Percentiles rank a stretch among this genome's conserved stretches.
Evolutionary conservation across 257 asterid species (phyloP).

Genomic region (Nicotiana paniculata): DNA sequence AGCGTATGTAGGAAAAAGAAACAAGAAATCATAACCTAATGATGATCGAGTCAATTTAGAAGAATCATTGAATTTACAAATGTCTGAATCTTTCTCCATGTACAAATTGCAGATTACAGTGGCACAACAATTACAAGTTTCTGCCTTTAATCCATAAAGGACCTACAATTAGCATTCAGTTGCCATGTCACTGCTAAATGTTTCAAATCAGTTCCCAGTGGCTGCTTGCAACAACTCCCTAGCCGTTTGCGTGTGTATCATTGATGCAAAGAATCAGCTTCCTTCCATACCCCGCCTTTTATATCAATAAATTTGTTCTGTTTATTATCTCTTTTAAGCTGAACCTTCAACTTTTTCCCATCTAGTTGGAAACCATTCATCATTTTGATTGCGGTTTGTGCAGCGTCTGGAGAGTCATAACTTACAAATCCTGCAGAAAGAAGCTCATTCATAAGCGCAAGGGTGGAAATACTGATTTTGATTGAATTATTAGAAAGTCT

Average conservation of each 20-base stretch:
- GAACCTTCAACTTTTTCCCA: slow-evolving; percentile 93
- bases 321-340: slow-evolving; percentile 74
- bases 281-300: slow-evolving; percentile 27
- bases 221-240: slow-evolving; percentile 25
- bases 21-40: not conserved
- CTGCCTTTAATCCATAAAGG: slow-evolving; percentile 37
- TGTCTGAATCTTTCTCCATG: slow-evolving; percentile 37
- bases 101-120: slow-evolving; percentile 41
- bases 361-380: slow-evolving; percentile 82
- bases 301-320: slow-evolving; percentile 42
- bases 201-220: slow-evolving; percentile 18
- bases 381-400: slow-evolving; percentile 67
- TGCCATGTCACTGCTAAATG: slow-evolving; percentile 12
- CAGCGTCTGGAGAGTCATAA: slow-evolving; percentile 77
- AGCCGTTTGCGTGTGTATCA: slow-evolving; percentile 26
- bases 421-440: slow-evolving; percentile 76
- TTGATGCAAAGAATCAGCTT: slow-evolving; percentile 19
- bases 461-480: not conserved
- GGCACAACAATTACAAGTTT: slow-evolving; percentile 55
- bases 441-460: not conserved
- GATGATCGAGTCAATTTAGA: slow-evolving; percentile 6
- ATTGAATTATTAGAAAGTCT: not conserved
- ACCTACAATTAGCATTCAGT: slow-evolving; percentile 32
- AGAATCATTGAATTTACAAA: slow-evolving; percentile 49
- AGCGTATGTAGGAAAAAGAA: not conserved